A percentile compares a stretch with the other conserved stretches of the same genome.
phyloP scores from a whole-genome alignment of 441 rosid genomes.

The Rhodomyrtus psidioides region DNA sequence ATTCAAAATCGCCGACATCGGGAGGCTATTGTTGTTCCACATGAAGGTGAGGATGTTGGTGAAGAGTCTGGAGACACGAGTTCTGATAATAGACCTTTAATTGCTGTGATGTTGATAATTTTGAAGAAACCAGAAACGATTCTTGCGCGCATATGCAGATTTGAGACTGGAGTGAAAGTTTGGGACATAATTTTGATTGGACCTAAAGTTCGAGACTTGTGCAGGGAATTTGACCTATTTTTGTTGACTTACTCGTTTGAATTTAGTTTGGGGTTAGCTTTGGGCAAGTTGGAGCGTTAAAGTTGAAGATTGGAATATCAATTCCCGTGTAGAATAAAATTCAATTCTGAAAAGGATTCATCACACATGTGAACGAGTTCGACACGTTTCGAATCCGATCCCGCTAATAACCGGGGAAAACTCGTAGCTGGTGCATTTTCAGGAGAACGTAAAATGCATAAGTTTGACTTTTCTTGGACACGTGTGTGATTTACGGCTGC shows the following conservation, averaged over 20 bases:
- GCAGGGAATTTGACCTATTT: not conserved
- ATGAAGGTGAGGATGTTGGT: no score
- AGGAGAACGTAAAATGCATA: not conserved
- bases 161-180: not conserved
- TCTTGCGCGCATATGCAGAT: fast-evolving
- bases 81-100: no score
- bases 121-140: not conserved
- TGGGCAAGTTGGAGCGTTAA: not conserved
- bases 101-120: not conserved
- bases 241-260: not conserved
- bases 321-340: not conserved
- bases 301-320: not conserved
- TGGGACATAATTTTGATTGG: not conserved
- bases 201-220: not conserved
- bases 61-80: no score
- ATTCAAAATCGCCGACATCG: no score
- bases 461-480: not conserved
- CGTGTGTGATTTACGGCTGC: not conserved
- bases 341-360: not conserved
- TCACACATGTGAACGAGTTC: not conserved
- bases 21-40: no score
- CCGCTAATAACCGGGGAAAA: not conserved
- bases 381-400: not conserved
- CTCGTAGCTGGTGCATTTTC: not conserved
- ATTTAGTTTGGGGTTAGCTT: not conserved